Evolutionary conservation across 345 rosid species (phyloP).

Genomic region (Psidium friedrichsthalianum): DNA sequence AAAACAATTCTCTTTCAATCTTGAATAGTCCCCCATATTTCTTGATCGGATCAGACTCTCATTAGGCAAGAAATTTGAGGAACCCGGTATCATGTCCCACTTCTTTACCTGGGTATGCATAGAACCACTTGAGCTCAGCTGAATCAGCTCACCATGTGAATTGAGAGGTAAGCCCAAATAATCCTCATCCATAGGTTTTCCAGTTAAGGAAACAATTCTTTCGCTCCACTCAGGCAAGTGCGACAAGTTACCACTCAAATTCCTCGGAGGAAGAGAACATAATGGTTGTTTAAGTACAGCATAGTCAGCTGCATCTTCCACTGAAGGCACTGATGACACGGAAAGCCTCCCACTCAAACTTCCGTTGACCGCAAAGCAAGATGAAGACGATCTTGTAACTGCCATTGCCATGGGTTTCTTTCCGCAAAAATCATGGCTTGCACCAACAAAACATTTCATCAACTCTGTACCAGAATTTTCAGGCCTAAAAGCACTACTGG

Average conservation of each 20-base stretch:
- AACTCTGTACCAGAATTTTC: conserved; percentile 7
- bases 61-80: conserved; percentile 10
- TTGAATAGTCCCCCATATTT: conserved; percentile 7
- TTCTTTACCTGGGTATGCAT: conserved; percentile 11
- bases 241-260: conserved; percentile 5
- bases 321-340: conserved; percentile 5
- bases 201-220: conserved; percentile 11
- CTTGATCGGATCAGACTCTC: conserved; percentile 4
- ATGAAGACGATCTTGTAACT: conserved; percentile 9
- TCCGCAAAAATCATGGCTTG: conserved; percentile 10
- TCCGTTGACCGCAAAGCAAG: conserved; percentile 14
- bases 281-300: conserved; percentile 13
- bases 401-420: conserved; percentile 12
- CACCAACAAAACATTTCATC: conserved; percentile 12
- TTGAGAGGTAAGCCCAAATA: conserved; percentile 43
- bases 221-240: conserved; percentile 17
- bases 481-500: conserved; percentile 3
- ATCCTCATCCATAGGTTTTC: conserved; percentile 15
- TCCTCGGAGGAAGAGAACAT: conserved; percentile 10
- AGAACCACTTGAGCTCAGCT: conserved; percentile 16
- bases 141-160: conserved; percentile 48
- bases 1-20: conserved; percentile 9
- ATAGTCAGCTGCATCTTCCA: conserved; percentile 8
- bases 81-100: conserved; percentile 9
- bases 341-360: conserved; percentile 8